These are phyloP conservation scores for Pyronema domesticum DNA, from an alignment of 495 filamentous ascomycete species.

Conservation along the genomic window DNA sequence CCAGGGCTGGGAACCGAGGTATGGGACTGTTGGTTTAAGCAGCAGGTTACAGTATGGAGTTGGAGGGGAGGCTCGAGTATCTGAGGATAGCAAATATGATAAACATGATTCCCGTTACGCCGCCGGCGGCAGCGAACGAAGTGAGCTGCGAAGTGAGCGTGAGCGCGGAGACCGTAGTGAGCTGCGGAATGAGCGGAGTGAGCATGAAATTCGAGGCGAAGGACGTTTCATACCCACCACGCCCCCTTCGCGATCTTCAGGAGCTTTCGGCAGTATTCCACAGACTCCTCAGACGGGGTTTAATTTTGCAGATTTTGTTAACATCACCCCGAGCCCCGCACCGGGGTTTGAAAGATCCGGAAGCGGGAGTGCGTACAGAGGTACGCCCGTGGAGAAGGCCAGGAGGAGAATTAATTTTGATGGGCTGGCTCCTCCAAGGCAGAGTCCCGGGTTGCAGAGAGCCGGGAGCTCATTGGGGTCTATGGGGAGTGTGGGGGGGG, in stretches of 20 bases:
- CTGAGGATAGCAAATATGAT: too few species aligned
- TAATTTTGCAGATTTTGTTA: slow-evolving; percentile 93
- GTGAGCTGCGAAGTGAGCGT: too few species aligned
- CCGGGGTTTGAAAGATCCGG: slow-evolving; percentile 40
- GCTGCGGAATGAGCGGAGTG: too few species aligned
- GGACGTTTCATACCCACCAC: slow-evolving; percentile 42
- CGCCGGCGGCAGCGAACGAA: too few species aligned
- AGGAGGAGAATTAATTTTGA: slow-evolving; percentile 51
- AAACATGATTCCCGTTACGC: neutral
- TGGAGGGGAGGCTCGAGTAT: too few species aligned
- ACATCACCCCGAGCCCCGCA: slow-evolving; percentile 87
- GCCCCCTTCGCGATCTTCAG: slow-evolving; percentile 51
- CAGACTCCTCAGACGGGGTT: slow-evolving; percentile 45
- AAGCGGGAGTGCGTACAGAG: slow-evolving; percentile 23
- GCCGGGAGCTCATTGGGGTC: too few species aligned
- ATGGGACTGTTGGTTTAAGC: too few species aligned
- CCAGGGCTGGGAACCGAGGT: slow-evolving; percentile 13
- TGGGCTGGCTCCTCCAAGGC: slow-evolving; percentile 27
- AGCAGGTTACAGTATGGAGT: too few species aligned
- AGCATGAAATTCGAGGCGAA: too few species aligned
- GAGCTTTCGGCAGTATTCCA: slow-evolving; percentile 32
- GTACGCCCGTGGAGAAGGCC: slow-evolving; percentile 35
- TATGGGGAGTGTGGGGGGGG: too few species aligned
- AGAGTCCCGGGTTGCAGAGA: neutral
- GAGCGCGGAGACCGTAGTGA: too few species aligned